Conservation (phyloP, 768 basidiomycete species). For the Amanita phalloides region DNA sequence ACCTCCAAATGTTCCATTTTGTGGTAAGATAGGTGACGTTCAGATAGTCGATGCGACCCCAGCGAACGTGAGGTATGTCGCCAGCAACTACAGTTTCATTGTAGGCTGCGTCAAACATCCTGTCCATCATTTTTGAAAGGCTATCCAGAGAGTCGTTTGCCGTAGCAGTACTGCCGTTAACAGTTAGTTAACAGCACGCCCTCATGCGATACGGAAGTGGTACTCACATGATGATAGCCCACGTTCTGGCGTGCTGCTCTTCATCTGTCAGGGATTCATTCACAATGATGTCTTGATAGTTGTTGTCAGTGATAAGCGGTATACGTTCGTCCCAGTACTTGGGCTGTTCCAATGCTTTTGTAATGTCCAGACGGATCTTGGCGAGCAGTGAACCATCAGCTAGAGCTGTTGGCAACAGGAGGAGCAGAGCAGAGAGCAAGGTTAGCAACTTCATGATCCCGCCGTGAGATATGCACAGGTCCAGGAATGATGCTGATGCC, state of each 20-base stretch:
- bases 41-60: conserved; percentile 83
- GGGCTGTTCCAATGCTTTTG: conserved; percentile 32
- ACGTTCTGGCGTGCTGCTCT: conserved; percentile 58
- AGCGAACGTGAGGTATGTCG: conserved; percentile 64
- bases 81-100: conserved; percentile 47
- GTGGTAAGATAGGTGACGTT: conserved; percentile 77
- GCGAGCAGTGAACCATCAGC: conserved; percentile 40
- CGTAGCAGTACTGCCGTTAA: conserved; percentile 27
- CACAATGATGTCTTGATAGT: conserved; percentile 61
- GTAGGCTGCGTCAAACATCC: conserved; percentile 65
- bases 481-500: background rate
- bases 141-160: conserved; percentile 50
- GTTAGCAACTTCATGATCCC: conserved; percentile 38
- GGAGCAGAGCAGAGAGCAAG: conserved; percentile 22
- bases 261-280: conserved; percentile 56
- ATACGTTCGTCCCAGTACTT: conserved; percentile 63
- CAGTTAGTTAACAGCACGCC: background rate
- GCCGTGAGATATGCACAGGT: background rate
- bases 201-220: background rate
- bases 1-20: conserved; percentile 84
- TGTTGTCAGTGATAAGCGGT: conserved; percentile 74
- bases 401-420: conserved; percentile 7
- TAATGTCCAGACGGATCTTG: conserved; percentile 61
- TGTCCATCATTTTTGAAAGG: conserved; percentile 60
- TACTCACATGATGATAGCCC: conserved; percentile 71